Evolutionary conservation across 345 rosid species (phyloP), one percentile per base, ranked within the genome.

Genomic region (Dovyalis caffra): DNA sequence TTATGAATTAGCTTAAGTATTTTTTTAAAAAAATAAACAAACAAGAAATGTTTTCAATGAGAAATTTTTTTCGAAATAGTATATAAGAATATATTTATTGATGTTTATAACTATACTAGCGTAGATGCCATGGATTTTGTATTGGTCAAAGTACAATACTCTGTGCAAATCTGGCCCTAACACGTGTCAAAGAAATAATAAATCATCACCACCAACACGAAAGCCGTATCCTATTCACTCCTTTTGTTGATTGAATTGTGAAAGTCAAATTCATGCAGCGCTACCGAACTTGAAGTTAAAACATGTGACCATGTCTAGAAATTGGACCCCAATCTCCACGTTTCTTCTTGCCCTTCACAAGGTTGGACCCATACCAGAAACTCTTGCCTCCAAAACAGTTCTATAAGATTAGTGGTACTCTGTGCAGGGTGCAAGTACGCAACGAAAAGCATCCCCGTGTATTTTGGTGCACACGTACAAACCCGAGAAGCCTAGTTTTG

Each of bases 191-290:
- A n/a, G n/a, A 43, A 26, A 20, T 40, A 45, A 28, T 12, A 20
- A 21, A 20, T 23, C 28, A 15, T 43, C 11, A 21, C 62, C 3
- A 69, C 43, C 60, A 9, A 33, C 29, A 11, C 37, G 15, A n/a
- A 45, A 31, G 61, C 60, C n/a, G 15, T 12, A 0, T n/a, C 37
- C 23, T 32, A 33, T 47, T 47, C 69, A 64, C 76, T 23, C n/a
- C 43, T 64, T 73, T 25, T 37, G 34, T 12, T 29, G 31, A 8
- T 53, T 62, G 66, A 23, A 34, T 66, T 73, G 66, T 73, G 74
- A 33, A 70, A 79, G 76, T 83, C 81, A 43, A 73, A 29, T 47
- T 60, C 61, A 47, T 8, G 18, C 1, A 31, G 28, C 47, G 14
- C 47, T 56, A 1, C 60, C 14, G 8, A 23, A n/a, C 60, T 26